phyloP scores from a whole-genome alignment of 495 filamentous ascomycete species.

The Xylaria venustula region DNA sequence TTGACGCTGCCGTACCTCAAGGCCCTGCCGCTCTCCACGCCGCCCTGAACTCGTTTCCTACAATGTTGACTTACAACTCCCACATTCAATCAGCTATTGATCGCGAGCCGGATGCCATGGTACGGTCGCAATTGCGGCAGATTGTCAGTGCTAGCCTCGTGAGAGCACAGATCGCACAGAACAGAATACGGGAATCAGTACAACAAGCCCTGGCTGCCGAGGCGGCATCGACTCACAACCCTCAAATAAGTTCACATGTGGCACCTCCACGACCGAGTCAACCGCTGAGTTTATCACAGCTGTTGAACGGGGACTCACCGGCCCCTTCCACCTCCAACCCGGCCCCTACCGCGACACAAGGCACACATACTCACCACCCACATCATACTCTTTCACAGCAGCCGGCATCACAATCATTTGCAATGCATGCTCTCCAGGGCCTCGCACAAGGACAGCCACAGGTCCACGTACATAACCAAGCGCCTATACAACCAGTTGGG shows the following conservation, averaged over 20 bases:
- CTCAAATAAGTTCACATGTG: slow-evolving; percentile 8
- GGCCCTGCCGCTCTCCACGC: slow-evolving; percentile 43
- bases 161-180: slow-evolving; percentile 44
- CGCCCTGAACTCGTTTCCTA: slow-evolving; percentile 42
- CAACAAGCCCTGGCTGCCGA: slow-evolving; percentile 28
- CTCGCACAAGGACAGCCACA: slow-evolving; percentile 11
- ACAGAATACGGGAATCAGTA: slow-evolving; percentile 30
- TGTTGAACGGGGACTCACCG: slow-evolving; percentile 6
- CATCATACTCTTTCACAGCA: slow-evolving; percentile 1
- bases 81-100: slow-evolving; percentile 44
- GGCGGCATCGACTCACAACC: slow-evolving; percentile 9
- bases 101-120: slow-evolving; percentile 36
- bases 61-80: slow-evolving; percentile 38
- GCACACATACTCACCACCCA: background rate
- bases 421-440: slow-evolving; percentile 2
- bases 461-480: slow-evolving; percentile 9
- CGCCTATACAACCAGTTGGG: slow-evolving; percentile 19
- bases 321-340: slow-evolving; percentile 1
- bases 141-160: slow-evolving; percentile 40
- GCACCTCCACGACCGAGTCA: slow-evolving; percentile 12
- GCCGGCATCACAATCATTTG: background rate
- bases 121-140: slow-evolving; percentile 41
- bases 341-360: background rate
- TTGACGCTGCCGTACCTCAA: slow-evolving; percentile 41
- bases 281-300: slow-evolving; percentile 10